Conservation (phyloP, 495 filamentous ascomycete genomes). For the Peziza echinospora region DNA sequence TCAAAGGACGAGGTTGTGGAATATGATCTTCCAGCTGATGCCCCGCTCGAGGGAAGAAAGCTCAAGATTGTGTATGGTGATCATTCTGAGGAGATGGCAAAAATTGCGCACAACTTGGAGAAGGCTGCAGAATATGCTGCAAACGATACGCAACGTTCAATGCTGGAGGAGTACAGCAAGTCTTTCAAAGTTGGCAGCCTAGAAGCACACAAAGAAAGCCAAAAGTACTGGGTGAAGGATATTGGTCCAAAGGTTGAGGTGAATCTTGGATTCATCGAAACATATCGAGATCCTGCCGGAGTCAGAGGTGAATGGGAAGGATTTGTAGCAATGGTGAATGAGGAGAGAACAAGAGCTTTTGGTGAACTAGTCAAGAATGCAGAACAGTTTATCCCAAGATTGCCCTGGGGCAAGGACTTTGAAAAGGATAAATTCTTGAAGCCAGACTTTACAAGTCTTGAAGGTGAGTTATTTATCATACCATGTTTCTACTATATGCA, state of each 20-base stretch:
- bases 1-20: conserved; percentile 40
- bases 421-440: conserved; percentile 90
- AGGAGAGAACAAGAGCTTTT: conserved; percentile 82
- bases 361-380: conserved; percentile 62
- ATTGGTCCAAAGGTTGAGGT: conserved; percentile 73
- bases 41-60: conserved; percentile 16
- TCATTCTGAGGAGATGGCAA: conserved; percentile 56
- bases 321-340: conserved; percentile 60
- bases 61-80: conserved; percentile 69
- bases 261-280: conserved; percentile 91
- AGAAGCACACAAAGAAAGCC: conserved; percentile 70
- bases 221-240: conserved; percentile 81
- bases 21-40: conserved; percentile 7
- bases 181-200: conserved; percentile 74
- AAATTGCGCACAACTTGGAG: conserved; percentile 45
- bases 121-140: conserved; percentile 54
- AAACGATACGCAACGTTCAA: conserved; percentile 66
- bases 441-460: conserved; percentile 80
- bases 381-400: conserved; percentile 57
- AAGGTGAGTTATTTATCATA: conserved; percentile 25
- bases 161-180: conserved; percentile 63
- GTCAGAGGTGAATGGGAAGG: conserved; percentile 95
- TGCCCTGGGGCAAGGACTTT: conserved; percentile 75
- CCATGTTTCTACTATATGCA: conserved; percentile 24
- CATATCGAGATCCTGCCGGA: conserved; percentile 83